These are phyloP conservation scores for Austroboletus niveus DNA, from an alignment of 1,284 basidiomycete species.

Conservation along the genomic window DNA sequence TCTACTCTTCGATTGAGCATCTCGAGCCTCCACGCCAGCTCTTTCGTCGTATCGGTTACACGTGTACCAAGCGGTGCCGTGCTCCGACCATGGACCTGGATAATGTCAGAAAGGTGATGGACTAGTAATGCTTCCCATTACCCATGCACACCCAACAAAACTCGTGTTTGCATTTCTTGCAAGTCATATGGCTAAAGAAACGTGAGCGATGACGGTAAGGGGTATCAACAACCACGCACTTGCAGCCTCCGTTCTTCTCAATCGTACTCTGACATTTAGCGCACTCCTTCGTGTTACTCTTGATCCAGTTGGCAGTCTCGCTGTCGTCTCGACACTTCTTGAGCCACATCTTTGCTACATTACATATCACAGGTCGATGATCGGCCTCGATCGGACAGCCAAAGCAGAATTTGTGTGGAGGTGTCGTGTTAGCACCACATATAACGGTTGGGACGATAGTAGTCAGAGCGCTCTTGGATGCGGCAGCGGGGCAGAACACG, in stretches of 20 bases:
- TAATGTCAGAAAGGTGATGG: conserved; percentile 1
- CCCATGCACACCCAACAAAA: conserved; percentile 85
- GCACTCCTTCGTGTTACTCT: conserved; percentile 99
- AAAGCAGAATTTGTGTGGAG: conserved; percentile 81
- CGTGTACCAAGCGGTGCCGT: conserved; percentile 96
- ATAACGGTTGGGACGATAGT: conserved; percentile 87
- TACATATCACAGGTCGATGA: conserved; percentile 90
- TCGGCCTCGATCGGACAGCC: conserved; percentile 84
- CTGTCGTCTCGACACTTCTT: conserved; percentile 98
- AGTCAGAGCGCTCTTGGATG: conserved; percentile 71
- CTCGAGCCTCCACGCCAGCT: conserved; percentile 83
- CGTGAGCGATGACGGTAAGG: conserved; percentile 3
- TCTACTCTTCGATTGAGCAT: conserved; percentile 85
- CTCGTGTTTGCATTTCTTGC: conserved; percentile 96
- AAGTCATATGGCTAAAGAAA: conserved; percentile 88
- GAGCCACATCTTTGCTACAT: conserved; percentile 89
- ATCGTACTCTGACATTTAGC: conserved; percentile 94
- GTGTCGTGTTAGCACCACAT: conserved; percentile 61
- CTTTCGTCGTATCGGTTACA: conserved; percentile 98
- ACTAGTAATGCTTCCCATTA: conserved; percentile 21
- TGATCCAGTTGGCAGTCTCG: conserved; percentile 99
- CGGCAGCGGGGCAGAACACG: conserved; percentile 79
- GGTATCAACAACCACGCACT: conserved; percentile 54
- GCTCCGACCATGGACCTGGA: conserved; percentile 91
- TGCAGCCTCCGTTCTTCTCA: conserved; percentile 99